These are phyloP conservation scores for Talaromyces albobiverticillius DNA, from an alignment of 2,329 filamentous ascomycete species.

Conservation along the genomic window DNA sequence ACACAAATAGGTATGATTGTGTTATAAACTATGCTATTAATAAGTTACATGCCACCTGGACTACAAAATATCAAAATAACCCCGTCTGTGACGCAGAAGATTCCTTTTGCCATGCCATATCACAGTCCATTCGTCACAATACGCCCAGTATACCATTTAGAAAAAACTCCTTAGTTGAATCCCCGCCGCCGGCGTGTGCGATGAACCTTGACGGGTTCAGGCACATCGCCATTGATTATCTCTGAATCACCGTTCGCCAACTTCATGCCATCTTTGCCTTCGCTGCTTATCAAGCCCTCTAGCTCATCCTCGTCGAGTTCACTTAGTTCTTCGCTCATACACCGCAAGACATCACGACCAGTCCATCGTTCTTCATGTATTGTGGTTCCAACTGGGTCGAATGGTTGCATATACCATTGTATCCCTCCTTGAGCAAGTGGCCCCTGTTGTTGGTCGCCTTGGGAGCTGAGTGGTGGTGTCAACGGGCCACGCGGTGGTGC, in stretches of 20 bases:
- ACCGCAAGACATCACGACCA: conserved; percentile 67
- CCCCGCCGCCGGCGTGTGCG: conserved; percentile 29
- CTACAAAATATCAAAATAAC: conserved; percentile 6
- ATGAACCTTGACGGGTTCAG: conserved; percentile 26
- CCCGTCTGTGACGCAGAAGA: conserved; percentile 8
- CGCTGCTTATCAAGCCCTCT: conserved; percentile 63
- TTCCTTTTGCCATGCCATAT: neutral
- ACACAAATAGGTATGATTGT: neutral
- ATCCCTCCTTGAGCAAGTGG: conserved; percentile 71
- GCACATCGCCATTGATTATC: conserved; percentile 19
- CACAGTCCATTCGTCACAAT: neutral
- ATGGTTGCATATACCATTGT: conserved; percentile 81
- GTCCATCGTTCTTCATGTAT: conserved; percentile 72
- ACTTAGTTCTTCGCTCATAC: conserved; percentile 81
- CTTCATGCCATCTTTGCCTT: conserved; percentile 24
- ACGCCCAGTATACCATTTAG: neutral
- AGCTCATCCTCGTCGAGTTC: conserved; percentile 91
- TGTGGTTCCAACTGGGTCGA: conserved; percentile 76
- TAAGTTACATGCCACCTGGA: conserved; percentile 10
- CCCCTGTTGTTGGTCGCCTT: conserved; percentile 41
- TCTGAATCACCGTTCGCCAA: conserved; percentile 12
- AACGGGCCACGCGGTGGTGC: conserved; percentile 25
- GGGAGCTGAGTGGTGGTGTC: conserved; percentile 41
- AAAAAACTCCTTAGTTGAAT: conserved; percentile 20
- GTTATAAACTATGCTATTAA: neutral